Evolutionary conservation across 1,284 basidiomycete species (phyloP), one percentile per base, ranked within the genome.

Genomic region (Puccinia brachypodii): DNA sequence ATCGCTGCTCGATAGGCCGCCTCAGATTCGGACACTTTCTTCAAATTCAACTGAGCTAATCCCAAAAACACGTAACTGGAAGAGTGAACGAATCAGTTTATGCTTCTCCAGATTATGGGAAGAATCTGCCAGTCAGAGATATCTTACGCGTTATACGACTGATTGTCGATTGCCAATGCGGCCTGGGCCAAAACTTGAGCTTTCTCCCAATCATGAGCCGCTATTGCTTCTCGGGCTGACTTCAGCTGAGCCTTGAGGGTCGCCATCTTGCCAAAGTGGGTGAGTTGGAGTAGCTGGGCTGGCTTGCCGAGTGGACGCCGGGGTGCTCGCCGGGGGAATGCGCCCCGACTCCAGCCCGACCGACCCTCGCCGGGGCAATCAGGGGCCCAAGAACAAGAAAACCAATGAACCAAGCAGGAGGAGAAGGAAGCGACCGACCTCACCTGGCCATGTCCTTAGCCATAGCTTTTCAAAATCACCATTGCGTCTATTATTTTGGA

Each of bases 241-340:
- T 80, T 80, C 33, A 80, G 68, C 9, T 80, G 78, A 28, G 69
- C 50, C 28, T 80, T 80, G n/a, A 79, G 66, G 40, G 44, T 79
- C n/a, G 76, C 64, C 76, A 79, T 79, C 9, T 3, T 40, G 22
- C 7, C 25, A 11, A 62, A 62, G 60, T n/a, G n/a, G n/a, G n/a
- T n/a, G n/a, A n/a, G n/a, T n/a, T n/a, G n/a, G n/a, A n/a, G n/a
- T n/a, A n/a, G n/a, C n/a, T n/a, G n/a, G n/a, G n/a, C n/a, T n/a
- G n/a, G n/a, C n/a, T n/a, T n/a, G n/a, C n/a, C n/a, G n/a, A n/a
- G n/a, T n/a, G n/a, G n/a, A n/a, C n/a, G n/a, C n/a, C n/a, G n/a
- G n/a, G n/a, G n/a, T n/a, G n/a, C n/a, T n/a, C n/a, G n/a, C n/a
- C n/a, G n/a, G n/a, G n/a, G n/a, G n/a, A n/a, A n/a, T n/a, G n/a